phyloP scores from a whole-genome alignment of 116 monocot species.

The Thalassia testudinum region DNA sequence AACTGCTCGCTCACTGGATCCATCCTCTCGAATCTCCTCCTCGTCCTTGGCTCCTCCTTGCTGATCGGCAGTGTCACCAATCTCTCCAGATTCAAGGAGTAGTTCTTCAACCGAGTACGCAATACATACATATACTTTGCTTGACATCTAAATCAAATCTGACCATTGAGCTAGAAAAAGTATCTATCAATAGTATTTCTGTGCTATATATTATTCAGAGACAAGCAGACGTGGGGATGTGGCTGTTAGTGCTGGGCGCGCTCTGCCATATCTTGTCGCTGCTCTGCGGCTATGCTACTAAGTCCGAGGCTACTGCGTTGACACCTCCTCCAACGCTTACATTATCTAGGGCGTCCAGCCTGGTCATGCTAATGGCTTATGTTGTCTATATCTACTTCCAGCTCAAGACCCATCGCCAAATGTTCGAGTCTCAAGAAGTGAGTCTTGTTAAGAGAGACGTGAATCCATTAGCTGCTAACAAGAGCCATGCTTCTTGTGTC shows the following conservation, averaged over 20 bases:
- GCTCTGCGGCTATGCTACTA: too few relatives aligned
- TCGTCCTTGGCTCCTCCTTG: conserved; percentile 62
- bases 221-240: conserved; percentile 35
- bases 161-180: too few relatives aligned
- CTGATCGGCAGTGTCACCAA: conserved; percentile 42
- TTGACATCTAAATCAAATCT: too few relatives aligned
- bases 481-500: too few relatives aligned
- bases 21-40: conserved; percentile 57
- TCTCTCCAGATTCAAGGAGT: conserved; percentile 16
- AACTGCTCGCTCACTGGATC: conserved; percentile 60
- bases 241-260: conserved; percentile 33
- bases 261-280: conserved; percentile 26
- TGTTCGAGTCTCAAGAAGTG: conserved; percentile 8
- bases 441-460: too few relatives aligned
- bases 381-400: conserved; percentile 47
- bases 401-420: conserved; percentile 41
- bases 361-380: conserved; percentile 46
- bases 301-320: not conserved
- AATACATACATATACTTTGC: too few relatives aligned
- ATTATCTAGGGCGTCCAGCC: conserved; percentile 35
- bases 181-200: too few relatives aligned
- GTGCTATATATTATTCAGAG: too few relatives aligned
- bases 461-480: too few relatives aligned
- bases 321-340: conserved; percentile 7
- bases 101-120: conserved; percentile 16